Conservation (phyloP, 2,329 filamentous ascomycete genomes). For the Nigrograna mackinnonii region DNA sequence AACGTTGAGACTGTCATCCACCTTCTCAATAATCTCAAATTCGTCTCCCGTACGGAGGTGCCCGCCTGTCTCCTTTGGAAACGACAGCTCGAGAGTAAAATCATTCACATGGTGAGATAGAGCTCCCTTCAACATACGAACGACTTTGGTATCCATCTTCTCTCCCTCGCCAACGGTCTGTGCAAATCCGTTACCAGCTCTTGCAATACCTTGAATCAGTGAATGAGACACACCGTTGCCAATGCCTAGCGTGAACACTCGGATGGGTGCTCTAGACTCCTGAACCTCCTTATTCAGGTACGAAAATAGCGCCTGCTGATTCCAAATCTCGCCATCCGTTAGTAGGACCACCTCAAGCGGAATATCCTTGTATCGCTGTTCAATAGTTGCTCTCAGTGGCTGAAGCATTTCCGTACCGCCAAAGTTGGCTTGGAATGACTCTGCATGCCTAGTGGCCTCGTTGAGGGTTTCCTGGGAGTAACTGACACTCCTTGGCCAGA, state of each 20-base stretch:
- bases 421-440: conserved; percentile 49
- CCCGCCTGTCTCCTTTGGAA: conserved; percentile 41
- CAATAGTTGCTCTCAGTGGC: conserved; percentile 52
- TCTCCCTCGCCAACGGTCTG: conserved; percentile 67
- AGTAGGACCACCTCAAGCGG: conserved; percentile 59
- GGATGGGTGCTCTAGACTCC: conserved; percentile 47
- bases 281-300: conserved; percentile 51
- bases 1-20: conserved; percentile 54
- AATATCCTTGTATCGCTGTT: conserved; percentile 49
- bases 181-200: conserved; percentile 60
- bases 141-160: conserved; percentile 69
- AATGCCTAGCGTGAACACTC: conserved; percentile 63
- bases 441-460: conserved; percentile 48
- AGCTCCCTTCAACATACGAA: conserved; percentile 75
- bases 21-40: conserved; percentile 66
- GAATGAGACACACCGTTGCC: conserved; percentile 58
- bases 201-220: conserved; percentile 62
- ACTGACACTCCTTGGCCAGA: conserved; percentile 53
- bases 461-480: conserved; percentile 52
- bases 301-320: conserved; percentile 51
- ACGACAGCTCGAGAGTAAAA: conserved; percentile 67
- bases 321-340: conserved; percentile 60
- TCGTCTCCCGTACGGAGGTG: conserved; percentile 38
- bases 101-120: conserved; percentile 68
- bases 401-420: conserved; percentile 59